Evolutionary conservation across 169 alveolate species (phyloP).

Genomic region (Toxoplasma gondii): DNA sequence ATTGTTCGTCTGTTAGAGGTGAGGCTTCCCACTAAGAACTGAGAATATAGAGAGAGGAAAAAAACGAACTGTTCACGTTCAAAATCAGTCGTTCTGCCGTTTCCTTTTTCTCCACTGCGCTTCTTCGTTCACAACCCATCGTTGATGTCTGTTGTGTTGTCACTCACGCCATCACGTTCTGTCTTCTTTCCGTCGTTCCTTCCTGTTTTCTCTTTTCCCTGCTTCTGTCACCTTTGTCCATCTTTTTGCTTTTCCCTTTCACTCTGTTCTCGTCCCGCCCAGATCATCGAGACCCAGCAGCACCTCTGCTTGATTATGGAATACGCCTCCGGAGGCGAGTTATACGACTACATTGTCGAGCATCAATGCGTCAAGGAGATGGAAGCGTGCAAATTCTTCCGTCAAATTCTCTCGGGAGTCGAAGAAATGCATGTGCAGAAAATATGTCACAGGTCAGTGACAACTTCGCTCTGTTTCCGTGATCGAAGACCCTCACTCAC

Average conservation of each 20-base stretch:
- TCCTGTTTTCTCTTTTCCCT: not conserved
- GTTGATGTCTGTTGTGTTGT: not conserved
- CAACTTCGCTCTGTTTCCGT: not conserved
- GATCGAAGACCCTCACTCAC: not conserved
- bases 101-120: no score
- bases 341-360: slow-evolving; percentile 90
- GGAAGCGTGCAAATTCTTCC: slow-evolving; percentile 79
- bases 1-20: slow-evolving; percentile 83
- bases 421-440: slow-evolving; percentile 86
- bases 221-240: not conserved
- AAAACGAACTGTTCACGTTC: not conserved
- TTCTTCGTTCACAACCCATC: no score
- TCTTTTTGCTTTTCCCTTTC: not conserved
- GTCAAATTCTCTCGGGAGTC: slow-evolving; percentile 87
- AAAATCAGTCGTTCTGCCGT: no score
- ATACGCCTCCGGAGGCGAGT: slow-evolving; percentile 90
- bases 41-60: not conserved
- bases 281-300: slow-evolving; percentile 84
- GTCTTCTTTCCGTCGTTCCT: not conserved
- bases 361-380: slow-evolving; percentile 80
- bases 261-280: slow-evolving; percentile 8
- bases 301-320: slow-evolving; percentile 90
- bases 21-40: not conserved
- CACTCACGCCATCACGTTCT: not conserved
- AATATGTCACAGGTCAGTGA: slow-evolving; percentile 86